phyloP scores from a whole-genome alignment of 2,329 filamentous ascomycete genomes.

The Nothophaeocryptopus gaeumannii region DNA sequence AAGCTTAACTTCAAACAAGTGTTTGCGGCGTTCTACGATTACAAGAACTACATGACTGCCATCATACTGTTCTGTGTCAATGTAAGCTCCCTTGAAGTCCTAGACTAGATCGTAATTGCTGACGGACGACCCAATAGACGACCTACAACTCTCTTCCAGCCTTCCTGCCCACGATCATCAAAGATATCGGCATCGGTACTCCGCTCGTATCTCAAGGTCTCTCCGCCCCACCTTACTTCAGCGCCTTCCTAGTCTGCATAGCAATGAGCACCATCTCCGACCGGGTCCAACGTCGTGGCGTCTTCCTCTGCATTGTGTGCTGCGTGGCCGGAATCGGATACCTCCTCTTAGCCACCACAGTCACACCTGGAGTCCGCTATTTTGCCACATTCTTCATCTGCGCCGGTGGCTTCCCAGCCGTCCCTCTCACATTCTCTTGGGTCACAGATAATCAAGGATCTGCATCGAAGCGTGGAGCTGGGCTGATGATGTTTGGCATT shows the following conservation, averaged over 20 bases:
- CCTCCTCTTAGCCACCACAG: slow-evolving; percentile 36
- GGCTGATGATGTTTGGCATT: slow-evolving; percentile 35
- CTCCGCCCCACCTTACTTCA: slow-evolving; percentile 56
- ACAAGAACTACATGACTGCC: slow-evolving; percentile 4
- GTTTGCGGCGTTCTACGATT: slow-evolving; percentile 4
- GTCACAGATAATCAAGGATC: slow-evolving; percentile 37
- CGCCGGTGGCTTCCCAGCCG: slow-evolving; percentile 37
- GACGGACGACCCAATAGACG: slow-evolving; percentile 29
- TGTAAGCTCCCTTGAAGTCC: slow-evolving; percentile 25
- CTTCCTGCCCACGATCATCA: slow-evolving; percentile 39
- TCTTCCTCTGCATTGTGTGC: slow-evolving; percentile 27
- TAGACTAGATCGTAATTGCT: too few species aligned
- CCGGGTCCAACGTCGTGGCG: background rate
- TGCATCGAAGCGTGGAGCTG: slow-evolving; percentile 37
- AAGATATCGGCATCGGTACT: slow-evolving; percentile 5
- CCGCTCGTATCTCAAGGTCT: slow-evolving; percentile 64
- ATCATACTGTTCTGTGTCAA: slow-evolving; percentile 36
- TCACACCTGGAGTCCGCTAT: slow-evolving; percentile 33
- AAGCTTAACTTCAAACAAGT: slow-evolving; percentile 10
- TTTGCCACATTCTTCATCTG: slow-evolving; percentile 36
- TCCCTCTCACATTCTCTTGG: slow-evolving; percentile 36
- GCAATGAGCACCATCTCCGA: slow-evolving; percentile 6
- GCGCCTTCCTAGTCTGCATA: slow-evolving; percentile 32
- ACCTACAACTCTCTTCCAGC: slow-evolving; percentile 54
- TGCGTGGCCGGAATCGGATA: slow-evolving; percentile 36